Conservation (phyloP, 768 basidiomycete species). For the Lentinula raphanica region DNA sequence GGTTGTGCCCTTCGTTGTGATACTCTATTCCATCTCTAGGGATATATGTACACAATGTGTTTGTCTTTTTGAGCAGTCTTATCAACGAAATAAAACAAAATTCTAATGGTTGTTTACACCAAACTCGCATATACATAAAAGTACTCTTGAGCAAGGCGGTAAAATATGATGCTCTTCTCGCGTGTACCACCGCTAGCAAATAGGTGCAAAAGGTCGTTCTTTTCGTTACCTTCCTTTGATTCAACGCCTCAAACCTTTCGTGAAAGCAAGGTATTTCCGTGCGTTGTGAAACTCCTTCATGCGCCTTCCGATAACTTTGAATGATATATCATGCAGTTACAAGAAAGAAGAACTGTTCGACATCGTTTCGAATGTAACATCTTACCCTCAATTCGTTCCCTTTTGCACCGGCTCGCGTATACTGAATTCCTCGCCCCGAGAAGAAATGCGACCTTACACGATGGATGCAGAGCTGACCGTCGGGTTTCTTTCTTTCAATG, state of each 20-base stretch:
- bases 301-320: conserved; percentile 4
- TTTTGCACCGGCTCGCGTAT: conserved; percentile 78
- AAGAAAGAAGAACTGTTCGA: conserved; percentile 72
- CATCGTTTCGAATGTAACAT: conserved; percentile 81
- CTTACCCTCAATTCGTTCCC: conserved; percentile 84
- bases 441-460: conserved; percentile 24
- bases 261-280: conserved; percentile 88
- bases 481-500: conserved; percentile 81
- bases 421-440: conserved; percentile 32
- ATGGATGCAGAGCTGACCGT: conserved; percentile 86
- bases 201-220: conserved; percentile 16
- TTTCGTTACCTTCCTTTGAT: conserved; percentile 38
- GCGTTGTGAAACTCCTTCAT: conserved; percentile 25
- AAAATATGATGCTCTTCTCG: neutral
- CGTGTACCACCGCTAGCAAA: neutral
- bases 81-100: too few relatives aligned
- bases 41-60: too few relatives aligned
- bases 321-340: conserved; percentile 50
- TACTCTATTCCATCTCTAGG: neutral
- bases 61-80: too few relatives aligned
- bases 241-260: conserved; percentile 61
- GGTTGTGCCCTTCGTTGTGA: neutral
- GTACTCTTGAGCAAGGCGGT: neutral
- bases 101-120: too few relatives aligned
- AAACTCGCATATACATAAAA: too few relatives aligned